Base-by-base conservation (phyloP, 371 early-diverging fungal species). In the Apophysomyces sp. region DNA sequence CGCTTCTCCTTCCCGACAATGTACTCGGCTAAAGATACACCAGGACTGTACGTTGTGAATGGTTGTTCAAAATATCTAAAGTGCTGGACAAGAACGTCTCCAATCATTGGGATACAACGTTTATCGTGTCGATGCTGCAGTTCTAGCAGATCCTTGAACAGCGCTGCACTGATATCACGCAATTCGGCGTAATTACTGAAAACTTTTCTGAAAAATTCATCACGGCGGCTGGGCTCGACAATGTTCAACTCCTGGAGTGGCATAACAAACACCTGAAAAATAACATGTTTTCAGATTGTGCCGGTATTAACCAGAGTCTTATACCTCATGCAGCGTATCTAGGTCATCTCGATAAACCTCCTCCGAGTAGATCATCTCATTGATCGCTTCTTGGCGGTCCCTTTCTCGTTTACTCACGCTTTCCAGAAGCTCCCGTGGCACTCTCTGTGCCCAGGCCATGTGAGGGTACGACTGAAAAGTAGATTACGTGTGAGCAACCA, bases 351-450 rank as follows among this genome's bases (percentile, higher is more conserved):
- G 91, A 73, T 91, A 97, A 62, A 91, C 92, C 63, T 88, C 86
- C 72, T 97, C 97, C 3, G 92, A 93, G 56, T 92, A 86, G 31
- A 98, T 91, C 65, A 97, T 68, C 69, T 98, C 98, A 73, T 90
- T 95, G 60, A 98, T 93, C 16, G 89, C 90, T 71, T 98, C 97
- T 72, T 98, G 98, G 1, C 97, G 84, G 44, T 91, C 93, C 61
- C 87, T 84, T 69, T 98, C 98, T 12, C 81, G 69, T 27, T 88
- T 83, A 1, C 91, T 84, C 1, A 92, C 78, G 0, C 83, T 84
- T 13, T 86, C 86, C 7, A 89, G 68, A 5, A 97, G 71, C 12
- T 88, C 89, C 58, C 84, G 81, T 2, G 94, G 86, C 0, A 89
- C 91, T 4, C 81, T 79, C 58, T 76, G 80, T 11, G 88, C 84